Percentiles rank a stretch among this genome's conserved stretches.
Conservation (phyloP, 352 stramenopile species). For the Pythium rishiriense region DNA sequence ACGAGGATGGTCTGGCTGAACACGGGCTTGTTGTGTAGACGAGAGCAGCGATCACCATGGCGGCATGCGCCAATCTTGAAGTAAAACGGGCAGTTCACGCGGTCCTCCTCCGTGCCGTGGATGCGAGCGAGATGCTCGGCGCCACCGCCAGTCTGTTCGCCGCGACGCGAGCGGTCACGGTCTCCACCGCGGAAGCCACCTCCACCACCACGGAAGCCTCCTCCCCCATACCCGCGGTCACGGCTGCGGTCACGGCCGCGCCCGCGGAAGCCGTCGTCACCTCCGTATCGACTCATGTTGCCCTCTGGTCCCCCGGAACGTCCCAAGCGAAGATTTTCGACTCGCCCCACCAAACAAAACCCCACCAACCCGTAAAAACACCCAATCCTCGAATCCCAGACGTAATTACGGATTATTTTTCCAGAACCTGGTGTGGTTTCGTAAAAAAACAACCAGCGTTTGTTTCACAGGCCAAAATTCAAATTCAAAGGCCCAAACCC, state of each 20-base stretch:
- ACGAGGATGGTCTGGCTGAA: conserved; percentile 99
- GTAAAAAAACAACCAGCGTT: conserved; percentile 26
- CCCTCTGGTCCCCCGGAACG: background rate
- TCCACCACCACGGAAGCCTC: conserved; percentile 26
- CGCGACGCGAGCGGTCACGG: conserved; percentile 59
- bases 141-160: conserved; percentile 75
- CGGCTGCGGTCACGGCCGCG: conserved; percentile 70
- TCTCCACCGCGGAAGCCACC: conserved; percentile 43
- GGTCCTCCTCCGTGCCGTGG: conserved; percentile 97
- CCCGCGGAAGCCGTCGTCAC: conserved; percentile 65
- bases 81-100: conserved; percentile 99
- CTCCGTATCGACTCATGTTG: conserved; percentile 72
- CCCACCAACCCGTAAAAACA: conserved; percentile 23
- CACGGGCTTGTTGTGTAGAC: conserved; percentile 98
- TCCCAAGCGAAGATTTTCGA: conserved; percentile 28
- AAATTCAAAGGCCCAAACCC: conserved; percentile 33
- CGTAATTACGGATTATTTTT: conserved; percentile 16
- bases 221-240: conserved; percentile 44
- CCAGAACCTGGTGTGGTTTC: background rate
- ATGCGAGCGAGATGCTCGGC: conserved; percentile 97
- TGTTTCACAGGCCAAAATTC: conserved; percentile 29
- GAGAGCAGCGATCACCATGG: conserved; percentile 98
- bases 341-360: conserved; percentile 13
- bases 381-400: background rate
- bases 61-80: conserved; percentile 99